These are phyloP conservation scores for Aspergillus fructus DNA, from an alignment of 2,329 filamentous ascomycete genomes.

Conservation along the genomic window DNA sequence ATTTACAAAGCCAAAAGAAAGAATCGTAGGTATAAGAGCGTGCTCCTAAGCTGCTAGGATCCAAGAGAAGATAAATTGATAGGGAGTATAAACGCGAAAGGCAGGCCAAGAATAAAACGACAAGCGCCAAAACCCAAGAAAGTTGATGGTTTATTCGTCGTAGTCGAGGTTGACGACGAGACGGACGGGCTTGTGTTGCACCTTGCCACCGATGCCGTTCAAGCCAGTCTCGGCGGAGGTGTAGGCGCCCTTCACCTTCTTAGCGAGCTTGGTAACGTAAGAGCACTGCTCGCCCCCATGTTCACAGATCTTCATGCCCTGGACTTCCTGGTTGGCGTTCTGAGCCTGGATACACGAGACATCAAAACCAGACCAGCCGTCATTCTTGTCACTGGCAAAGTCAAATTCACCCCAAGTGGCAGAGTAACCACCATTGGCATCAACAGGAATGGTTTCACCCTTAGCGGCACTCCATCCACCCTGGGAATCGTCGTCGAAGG, in stretches of 20 bases:
- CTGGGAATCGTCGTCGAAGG: conserved; percentile 37
- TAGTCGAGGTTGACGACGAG: conserved; percentile 33
- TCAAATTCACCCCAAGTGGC: conserved; percentile 44
- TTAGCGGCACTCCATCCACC: conserved; percentile 37
- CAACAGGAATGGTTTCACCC: conserved; percentile 27
- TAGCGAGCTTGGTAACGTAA: conserved; percentile 25
- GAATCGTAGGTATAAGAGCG: neutral
- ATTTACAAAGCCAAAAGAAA: conserved; percentile 3
- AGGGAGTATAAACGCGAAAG: neutral
- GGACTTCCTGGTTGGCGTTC: conserved; percentile 24
- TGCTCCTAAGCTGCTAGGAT: neutral
- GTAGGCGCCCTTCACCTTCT: conserved; percentile 33
- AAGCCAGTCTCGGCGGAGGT: conserved; percentile 25
- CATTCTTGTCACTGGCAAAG: conserved; percentile 34
- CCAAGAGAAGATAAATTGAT: neutral
- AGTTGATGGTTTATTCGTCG: conserved; percentile 14
- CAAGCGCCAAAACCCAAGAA: conserved; percentile 4
- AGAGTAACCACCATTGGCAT: conserved; percentile 31
- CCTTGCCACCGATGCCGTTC: conserved; percentile 31
- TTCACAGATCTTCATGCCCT: conserved; percentile 40
- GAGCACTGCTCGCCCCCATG: conserved; percentile 31
- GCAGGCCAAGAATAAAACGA: neutral
- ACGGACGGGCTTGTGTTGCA: conserved; percentile 28
- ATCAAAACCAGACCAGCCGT: conserved; percentile 38
- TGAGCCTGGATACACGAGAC: conserved; percentile 42